These are phyloP conservation scores for Mrakiaceae sp. DNA, from an alignment of 1,284 basidiomycete species.

Conservation along the genomic window DNA sequence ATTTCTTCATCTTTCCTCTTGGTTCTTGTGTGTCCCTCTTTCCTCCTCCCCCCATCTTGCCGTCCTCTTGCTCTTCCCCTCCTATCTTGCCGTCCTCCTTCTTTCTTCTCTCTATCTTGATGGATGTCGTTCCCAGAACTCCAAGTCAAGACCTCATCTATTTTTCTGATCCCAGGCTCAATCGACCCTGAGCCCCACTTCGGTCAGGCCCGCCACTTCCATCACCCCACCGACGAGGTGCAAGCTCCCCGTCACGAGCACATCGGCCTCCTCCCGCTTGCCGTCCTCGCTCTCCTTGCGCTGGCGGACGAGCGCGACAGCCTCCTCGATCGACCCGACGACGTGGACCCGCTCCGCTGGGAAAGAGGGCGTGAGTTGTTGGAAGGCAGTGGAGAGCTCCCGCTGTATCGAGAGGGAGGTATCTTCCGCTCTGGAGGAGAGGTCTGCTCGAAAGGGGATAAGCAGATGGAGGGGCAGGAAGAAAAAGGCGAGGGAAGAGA, in stretches of 20 bases:
- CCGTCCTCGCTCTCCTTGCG: conserved; percentile 27
- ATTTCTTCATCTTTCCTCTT: no score
- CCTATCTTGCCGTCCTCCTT: no score
- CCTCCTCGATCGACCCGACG: conserved; percentile 79
- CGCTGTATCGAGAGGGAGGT: conserved; percentile 48
- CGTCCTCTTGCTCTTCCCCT: no score
- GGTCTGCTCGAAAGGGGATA: conserved; percentile 41
- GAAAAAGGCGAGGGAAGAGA: neutral
- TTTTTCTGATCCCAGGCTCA: conserved; percentile 7
- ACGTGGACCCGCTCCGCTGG: conserved; percentile 56
- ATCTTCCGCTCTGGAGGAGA: conserved; percentile 56
- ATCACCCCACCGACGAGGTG: conserved; percentile 92
- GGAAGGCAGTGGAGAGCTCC: conserved; percentile 65
- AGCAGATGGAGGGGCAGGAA: neutral
- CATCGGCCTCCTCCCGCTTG: conserved; percentile 40
- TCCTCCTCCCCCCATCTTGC: no score
- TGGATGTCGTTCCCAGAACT: no score
- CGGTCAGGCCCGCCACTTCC: conserved; percentile 68
- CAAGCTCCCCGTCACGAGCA: conserved; percentile 83
- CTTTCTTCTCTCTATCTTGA: no score
- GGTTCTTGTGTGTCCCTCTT: no score
- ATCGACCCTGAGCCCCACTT: conserved; percentile 34
- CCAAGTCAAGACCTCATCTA: no score
- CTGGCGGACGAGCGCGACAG: conserved; percentile 50
- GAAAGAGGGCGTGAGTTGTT: conserved; percentile 49